These are phyloP conservation scores for Echium plantagineum DNA, from an alignment of 257 asterid genomes.

Conservation along the genomic window DNA sequence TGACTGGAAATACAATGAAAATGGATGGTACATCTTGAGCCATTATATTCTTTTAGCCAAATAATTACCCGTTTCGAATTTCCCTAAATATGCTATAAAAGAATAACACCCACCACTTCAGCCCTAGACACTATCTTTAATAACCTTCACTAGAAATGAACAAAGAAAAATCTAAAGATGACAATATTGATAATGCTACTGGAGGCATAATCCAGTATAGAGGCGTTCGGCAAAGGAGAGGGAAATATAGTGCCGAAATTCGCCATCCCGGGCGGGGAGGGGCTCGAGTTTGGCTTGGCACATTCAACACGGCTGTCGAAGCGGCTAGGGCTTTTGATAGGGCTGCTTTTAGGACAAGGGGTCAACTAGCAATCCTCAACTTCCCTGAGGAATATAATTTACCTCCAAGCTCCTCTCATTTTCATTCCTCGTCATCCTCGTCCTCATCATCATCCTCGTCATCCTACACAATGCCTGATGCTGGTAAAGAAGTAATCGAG, in stretches of 20 bases:
- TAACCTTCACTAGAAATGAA: slow-evolving; percentile 11
- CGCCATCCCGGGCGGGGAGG: slow-evolving; percentile 52
- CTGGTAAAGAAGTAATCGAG: slow-evolving; percentile 32
- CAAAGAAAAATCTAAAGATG: slow-evolving; percentile 4
- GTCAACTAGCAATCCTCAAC: slow-evolving; percentile 69
- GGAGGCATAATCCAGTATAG: slow-evolving; percentile 45
- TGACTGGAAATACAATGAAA: neutral
- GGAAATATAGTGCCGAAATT: slow-evolving; percentile 78
- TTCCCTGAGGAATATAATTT: slow-evolving; percentile 59
- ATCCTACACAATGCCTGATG: neutral
- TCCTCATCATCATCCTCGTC: slow-evolving; percentile 1
- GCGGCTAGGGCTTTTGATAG: slow-evolving; percentile 71
- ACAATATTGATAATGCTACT: neutral
- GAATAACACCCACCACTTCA: slow-evolving; percentile 19
- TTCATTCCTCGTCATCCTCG: slow-evolving; percentile 12
- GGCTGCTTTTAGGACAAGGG: slow-evolving; percentile 66
- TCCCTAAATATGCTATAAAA: slow-evolving; percentile 18
- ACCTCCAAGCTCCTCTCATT: slow-evolving; percentile 56
- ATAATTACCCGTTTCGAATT: too few species aligned
- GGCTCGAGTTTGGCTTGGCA: slow-evolving; percentile 77
- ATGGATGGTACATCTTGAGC: neutral
- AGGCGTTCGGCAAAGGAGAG: slow-evolving; percentile 82
- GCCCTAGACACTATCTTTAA: neutral
- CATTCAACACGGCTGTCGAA: slow-evolving; percentile 51
- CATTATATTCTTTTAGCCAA: slow-evolving; percentile 7